phyloP scores from a whole-genome alignment of 1,284 basidiomycete genomes.

The Singerocomus rubriflavus region DNA sequence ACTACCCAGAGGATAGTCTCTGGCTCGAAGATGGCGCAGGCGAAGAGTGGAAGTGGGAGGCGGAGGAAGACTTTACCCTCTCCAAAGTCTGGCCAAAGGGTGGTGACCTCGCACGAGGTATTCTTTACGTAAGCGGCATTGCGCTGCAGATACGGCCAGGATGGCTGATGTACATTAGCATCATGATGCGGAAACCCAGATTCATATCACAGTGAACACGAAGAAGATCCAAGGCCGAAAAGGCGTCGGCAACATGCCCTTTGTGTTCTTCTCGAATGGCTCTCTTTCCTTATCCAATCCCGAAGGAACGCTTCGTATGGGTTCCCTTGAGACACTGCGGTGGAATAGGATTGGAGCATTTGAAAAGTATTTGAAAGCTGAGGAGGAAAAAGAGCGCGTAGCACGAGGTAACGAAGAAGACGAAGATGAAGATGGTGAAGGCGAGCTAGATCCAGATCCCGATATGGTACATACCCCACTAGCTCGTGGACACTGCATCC shows the following conservation, averaged over 20 bases:
- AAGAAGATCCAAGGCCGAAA: slow-evolving; percentile 45
- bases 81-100: slow-evolving; percentile 55
- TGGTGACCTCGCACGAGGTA: slow-evolving; percentile 43
- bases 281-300: slow-evolving; percentile 29
- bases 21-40: slow-evolving; percentile 21
- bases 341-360: slow-evolving; percentile 30
- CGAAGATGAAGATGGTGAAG: slow-evolving; percentile 25
- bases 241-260: slow-evolving; percentile 56
- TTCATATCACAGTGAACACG: slow-evolving; percentile 62
- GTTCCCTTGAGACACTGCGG: slow-evolving; percentile 23
- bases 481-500: neutral
- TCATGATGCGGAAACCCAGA: slow-evolving; percentile 47
- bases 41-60: slow-evolving; percentile 54
- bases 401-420: slow-evolving; percentile 17
- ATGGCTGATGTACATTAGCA: slow-evolving; percentile 37
- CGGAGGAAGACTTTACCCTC: slow-evolving; percentile 61
- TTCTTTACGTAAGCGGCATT: slow-evolving; percentile 54
- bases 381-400: slow-evolving; percentile 27
- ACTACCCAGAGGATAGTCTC: slow-evolving; percentile 26
- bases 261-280: slow-evolving; percentile 54
- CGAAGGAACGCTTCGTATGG: slow-evolving; percentile 21
- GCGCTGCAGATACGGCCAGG: neutral
- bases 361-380: slow-evolving; percentile 26
- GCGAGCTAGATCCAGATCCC: slow-evolving; percentile 28
- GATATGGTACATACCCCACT: slow-evolving; percentile 21